Evolutionary conservation across 495 filamentous ascomycete genomes (phyloP), one percentile per base, ranked within the genome.

Genomic region (Letharia lupina): DNA sequence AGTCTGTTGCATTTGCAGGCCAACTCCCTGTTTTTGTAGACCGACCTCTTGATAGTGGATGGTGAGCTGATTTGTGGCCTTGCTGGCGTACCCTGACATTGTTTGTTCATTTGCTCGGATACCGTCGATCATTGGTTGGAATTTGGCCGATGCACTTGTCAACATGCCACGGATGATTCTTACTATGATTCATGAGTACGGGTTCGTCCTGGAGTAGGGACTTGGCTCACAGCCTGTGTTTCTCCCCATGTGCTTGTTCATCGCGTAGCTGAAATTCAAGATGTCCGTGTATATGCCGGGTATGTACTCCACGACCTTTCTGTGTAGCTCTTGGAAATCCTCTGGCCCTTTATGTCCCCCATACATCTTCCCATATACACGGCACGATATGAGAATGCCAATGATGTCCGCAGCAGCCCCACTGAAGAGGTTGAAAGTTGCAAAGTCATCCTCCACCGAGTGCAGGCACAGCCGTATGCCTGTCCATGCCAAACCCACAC

Each of bases 391-490:
- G 39, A 61, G 59, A 23, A 61, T 61, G 37, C 59, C 59, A 61
- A 61, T 44, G n/a, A 61, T 61, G 59, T 61, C 59, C 59, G 59
- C 59, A 28, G 59, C 59, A 28, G 59, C 59, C 12, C 59, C 59
- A 44, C 59, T 61, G 39, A 61, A 61, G 37, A 61, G 37, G 20
- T 33, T 61, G 59, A 61, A 61, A 5, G 59, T 61, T 41, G 59
- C 59, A 44, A 41, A 61, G 28, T 61, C 59, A 10, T 61, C 59
- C n/a, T 61, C 59, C 59, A 61, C 59, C 4, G 59, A 61, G 18
- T 61, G 59, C n/a, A 61, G 33, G 33, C 59, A 61, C 41, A 61
- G 15, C 41, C 59, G 59, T 42, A 61, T 61, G 3, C 59, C 59
- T 15, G 39, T 61, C 62, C 48, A 54, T 13, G 31, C 39, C 48